Conservation (phyloP, 1,284 basidiomycete genomes). For the Boletus holoroseus region DNA sequence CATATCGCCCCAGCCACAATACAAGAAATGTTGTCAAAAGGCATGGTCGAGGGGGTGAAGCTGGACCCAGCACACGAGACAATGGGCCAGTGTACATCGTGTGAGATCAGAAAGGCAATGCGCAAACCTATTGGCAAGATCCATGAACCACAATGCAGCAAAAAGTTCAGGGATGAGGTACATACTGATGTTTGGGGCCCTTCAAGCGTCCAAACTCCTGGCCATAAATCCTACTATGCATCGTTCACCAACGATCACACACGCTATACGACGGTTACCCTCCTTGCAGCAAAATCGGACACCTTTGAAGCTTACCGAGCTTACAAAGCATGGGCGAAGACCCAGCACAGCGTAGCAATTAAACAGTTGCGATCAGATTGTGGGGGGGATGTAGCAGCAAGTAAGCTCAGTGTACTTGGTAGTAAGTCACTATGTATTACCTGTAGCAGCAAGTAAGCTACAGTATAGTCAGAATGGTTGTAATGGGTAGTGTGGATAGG, state of each 20-base stretch:
- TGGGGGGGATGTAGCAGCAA: background rate
- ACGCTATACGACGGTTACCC: background rate
- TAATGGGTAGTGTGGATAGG: too few relatives aligned
- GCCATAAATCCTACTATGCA: background rate
- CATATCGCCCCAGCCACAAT: background rate
- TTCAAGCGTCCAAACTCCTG: background rate
- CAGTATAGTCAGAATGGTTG: too few relatives aligned
- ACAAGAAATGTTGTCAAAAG: background rate
- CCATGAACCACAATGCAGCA: accelerated
- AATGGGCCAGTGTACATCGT: background rate
- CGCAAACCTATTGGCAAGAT: background rate
- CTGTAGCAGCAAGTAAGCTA: too few relatives aligned
- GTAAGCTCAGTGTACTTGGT: too few relatives aligned
- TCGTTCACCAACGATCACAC: background rate
- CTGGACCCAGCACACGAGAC: background rate
- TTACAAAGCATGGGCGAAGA: background rate
- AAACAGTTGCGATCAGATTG: background rate
- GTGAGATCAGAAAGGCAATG: background rate
- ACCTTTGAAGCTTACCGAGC: background rate
- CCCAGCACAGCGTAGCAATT: background rate
- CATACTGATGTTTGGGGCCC: background rate
- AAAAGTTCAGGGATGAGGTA: background rate
- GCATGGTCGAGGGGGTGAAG: background rate
- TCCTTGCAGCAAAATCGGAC: background rate
- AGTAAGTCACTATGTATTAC: too few relatives aligned